Evolutionary conservation across 257 asterid species (phyloP).

Genomic region (Jacaranda copaia): DNA sequence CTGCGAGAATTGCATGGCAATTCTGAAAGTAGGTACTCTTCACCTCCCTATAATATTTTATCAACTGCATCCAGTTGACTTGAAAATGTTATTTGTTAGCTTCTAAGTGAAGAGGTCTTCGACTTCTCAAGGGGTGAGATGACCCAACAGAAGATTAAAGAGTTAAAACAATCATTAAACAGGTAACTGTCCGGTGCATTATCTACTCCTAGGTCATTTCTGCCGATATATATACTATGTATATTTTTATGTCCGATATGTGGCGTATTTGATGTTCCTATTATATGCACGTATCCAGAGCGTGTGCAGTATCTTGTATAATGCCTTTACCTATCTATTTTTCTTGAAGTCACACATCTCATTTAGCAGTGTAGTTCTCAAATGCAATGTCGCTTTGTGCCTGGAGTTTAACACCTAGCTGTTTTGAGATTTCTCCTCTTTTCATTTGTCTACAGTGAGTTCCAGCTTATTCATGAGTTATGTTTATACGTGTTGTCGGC

Average conservation of each 20-base stretch:
- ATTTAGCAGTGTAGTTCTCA: constrained; percentile 10
- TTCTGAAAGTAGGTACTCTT: constrained; percentile 66
- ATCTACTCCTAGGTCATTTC: constrained; percentile 20
- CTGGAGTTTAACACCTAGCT: background rate
- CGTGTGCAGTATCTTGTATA: constrained; percentile 7
- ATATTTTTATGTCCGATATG: constrained; percentile 12
- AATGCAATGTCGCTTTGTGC: background rate
- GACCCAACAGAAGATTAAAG: constrained; percentile 98
- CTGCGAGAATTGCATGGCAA: constrained; percentile 99
- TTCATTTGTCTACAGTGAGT: constrained; percentile 65
- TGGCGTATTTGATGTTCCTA: constrained; percentile 11
- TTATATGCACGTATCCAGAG: background rate
- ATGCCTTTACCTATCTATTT: constrained; percentile 4
- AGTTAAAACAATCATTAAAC: constrained; percentile 89
- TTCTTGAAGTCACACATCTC: background rate
- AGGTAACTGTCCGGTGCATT: constrained; percentile 52
- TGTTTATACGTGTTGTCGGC: constrained; percentile 91
- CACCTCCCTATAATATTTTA: constrained; percentile 16
- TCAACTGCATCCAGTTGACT: constrained; percentile 31
- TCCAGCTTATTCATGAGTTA: constrained; percentile 94
- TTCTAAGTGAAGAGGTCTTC: constrained; percentile 98
- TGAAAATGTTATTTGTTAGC: constrained; percentile 55
- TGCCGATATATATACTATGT: background rate
- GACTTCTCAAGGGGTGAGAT: constrained; percentile 99
- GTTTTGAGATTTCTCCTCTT: constrained; percentile 1